Evolutionary conservation across 768 basidiomycete genomes (phyloP).

Genomic region (Boletus subparvulus): DNA sequence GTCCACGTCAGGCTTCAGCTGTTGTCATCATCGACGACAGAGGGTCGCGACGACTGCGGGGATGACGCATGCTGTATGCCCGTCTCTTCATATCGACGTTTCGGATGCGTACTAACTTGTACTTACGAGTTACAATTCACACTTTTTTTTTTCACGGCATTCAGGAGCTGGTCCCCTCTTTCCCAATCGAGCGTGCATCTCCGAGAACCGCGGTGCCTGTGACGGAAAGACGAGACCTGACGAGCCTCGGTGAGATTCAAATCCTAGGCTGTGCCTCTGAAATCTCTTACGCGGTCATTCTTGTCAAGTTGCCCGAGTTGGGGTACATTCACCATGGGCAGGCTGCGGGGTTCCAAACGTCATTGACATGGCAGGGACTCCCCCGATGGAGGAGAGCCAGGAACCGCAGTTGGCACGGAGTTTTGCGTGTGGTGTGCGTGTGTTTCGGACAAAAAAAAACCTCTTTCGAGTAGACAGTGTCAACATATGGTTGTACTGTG

Average conservation of each 20-base stretch:
- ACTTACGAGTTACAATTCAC: no score
- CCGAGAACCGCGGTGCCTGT: slow-evolving; percentile 7
- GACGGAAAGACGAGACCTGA: background rate
- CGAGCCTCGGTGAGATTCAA: background rate
- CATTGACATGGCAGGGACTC: background rate
- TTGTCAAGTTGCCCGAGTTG: background rate
- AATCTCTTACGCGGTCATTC: no score
- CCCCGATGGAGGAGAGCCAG: background rate
- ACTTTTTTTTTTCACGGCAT: no score
- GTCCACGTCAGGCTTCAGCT: no score
- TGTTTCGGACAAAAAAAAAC: background rate
- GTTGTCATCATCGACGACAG: no score
- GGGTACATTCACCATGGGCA: background rate
- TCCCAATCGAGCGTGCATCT: background rate
- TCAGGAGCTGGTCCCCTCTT: background rate
- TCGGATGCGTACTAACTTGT: no score
- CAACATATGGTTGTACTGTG: background rate
- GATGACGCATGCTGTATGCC: no score
- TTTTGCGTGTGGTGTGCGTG: background rate
- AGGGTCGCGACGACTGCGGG: no score
- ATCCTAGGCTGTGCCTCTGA: background rate
- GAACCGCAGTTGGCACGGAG: slow-evolving; percentile 14
- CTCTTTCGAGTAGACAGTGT: background rate
- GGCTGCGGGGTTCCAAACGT: background rate
- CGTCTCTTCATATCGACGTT: no score